Percentiles rank a stretch among this genome's conserved stretches.
Conservation (phyloP, 371 early-diverging fungal species). For the Mucor sp. region DNA sequence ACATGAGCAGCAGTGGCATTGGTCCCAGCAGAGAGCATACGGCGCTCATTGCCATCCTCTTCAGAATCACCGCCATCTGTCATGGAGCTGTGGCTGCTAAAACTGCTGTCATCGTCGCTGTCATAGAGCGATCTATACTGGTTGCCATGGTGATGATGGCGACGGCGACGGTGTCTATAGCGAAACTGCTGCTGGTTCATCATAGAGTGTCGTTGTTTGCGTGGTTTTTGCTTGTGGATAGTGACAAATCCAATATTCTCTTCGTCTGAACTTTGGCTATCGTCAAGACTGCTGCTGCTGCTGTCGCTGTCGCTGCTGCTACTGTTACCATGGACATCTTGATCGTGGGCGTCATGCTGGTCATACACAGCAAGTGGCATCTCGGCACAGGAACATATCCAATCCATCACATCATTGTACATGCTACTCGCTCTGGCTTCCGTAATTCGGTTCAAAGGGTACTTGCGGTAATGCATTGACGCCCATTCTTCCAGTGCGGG, state of each 20-base stretch:
- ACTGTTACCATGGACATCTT: background rate
- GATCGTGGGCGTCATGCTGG: background rate
- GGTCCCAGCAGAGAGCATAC: constrained; percentile 7
- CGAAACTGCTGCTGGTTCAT: background rate
- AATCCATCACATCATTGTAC: constrained; percentile 29
- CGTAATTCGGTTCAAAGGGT: constrained; percentile 23
- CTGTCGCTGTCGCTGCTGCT: background rate
- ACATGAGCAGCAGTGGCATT: background rate
- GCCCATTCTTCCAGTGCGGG: constrained; percentile 41
- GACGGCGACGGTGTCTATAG: background rate
- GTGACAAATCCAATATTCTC: background rate
- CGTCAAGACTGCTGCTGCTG: background rate
- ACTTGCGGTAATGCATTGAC: background rate
- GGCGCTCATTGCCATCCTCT: constrained; percentile 12
- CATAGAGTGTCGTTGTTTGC: background rate
- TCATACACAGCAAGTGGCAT: background rate
- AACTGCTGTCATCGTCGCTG: background rate
- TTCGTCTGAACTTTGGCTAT: background rate
- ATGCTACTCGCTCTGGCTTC: constrained; percentile 23
- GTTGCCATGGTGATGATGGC: background rate
- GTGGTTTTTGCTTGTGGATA: background rate
- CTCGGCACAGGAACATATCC: constrained; percentile 18
- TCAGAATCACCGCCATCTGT: background rate
- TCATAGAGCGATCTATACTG: background rate
- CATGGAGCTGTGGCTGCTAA: background rate